Conservation (phyloP, 2,329 filamentous ascomycete genomes). For the Monosporascus cannonballus region DNA sequence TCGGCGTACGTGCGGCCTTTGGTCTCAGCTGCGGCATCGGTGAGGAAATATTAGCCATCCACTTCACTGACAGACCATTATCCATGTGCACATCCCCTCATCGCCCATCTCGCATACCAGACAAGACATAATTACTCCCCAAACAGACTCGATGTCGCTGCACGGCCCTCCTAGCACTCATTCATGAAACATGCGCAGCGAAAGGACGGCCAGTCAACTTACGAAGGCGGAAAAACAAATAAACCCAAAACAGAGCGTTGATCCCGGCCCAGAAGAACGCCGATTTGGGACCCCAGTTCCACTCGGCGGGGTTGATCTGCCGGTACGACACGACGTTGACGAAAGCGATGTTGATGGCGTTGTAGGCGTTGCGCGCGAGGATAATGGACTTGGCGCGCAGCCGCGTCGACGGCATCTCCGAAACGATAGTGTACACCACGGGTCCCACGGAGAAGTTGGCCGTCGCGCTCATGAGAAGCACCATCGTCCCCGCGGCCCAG, state of each 20-base stretch:
- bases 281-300: slow-evolving; percentile 33
- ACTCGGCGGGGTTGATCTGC: slow-evolving; percentile 29
- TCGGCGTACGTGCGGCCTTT: slow-evolving; percentile 40
- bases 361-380: slow-evolving; percentile 36
- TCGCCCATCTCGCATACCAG: too few species aligned
- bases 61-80: too few species aligned
- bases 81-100: too few species aligned
- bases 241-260: slow-evolving; percentile 34
- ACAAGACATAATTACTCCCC: too few species aligned
- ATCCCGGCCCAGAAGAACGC: slow-evolving; percentile 32
- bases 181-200: too few species aligned
- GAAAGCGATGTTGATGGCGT: slow-evolving; percentile 35
- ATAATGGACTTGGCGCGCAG: slow-evolving; percentile 40
- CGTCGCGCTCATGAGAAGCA: slow-evolving; percentile 35
- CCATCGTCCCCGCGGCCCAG: slow-evolving; percentile 35
- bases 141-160: too few species aligned
- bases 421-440: slow-evolving; percentile 40
- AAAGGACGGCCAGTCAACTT: slow-evolving; percentile 20
- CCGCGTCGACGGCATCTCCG: slow-evolving; percentile 39
- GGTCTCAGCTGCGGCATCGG: slow-evolving; percentile 16
- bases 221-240: slow-evolving; percentile 37
- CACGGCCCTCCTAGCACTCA: too few species aligned
- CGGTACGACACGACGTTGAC: slow-evolving; percentile 32
- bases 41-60: neutral
- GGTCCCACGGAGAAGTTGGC: slow-evolving; percentile 42